A percentile compares a stretch with the other conserved stretches of the same genome.
phyloP scores from a whole-genome alignment of 2,329 filamentous ascomycete species.

The Paecilomyces sp. region DNA sequence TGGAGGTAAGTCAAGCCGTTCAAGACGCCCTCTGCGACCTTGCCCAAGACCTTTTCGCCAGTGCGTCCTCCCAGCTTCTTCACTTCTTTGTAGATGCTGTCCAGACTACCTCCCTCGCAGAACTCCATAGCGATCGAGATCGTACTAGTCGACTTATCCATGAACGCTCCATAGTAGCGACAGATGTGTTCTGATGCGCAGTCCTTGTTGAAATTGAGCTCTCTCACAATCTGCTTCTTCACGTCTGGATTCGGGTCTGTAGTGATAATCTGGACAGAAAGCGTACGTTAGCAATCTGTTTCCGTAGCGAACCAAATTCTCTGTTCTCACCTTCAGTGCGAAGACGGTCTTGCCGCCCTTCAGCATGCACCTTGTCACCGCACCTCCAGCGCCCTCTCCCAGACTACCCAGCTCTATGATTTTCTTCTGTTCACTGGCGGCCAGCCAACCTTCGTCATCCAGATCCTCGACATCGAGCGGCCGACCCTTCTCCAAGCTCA shows the following conservation, averaged over 20 bases:
- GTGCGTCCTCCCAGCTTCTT: slow-evolving; percentile 91
- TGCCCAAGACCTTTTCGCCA: slow-evolving; percentile 93
- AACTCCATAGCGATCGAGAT: slow-evolving; percentile 99
- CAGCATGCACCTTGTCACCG: slow-evolving; percentile 83
- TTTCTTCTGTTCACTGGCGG: slow-evolving; percentile 79
- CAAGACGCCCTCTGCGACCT: slow-evolving; percentile 90
- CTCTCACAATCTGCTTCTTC: slow-evolving; percentile 95
- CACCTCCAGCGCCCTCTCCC: slow-evolving; percentile 91
- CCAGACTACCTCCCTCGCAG: slow-evolving; percentile 90
- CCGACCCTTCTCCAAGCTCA: slow-evolving; percentile 73
- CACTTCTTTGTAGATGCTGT: slow-evolving; percentile 96
- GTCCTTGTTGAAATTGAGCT: slow-evolving; percentile 95
- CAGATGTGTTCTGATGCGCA: slow-evolving; percentile 96
- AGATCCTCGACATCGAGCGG: slow-evolving; percentile 87
- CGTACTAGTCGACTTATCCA: slow-evolving; percentile 89
- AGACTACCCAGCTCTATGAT: slow-evolving; percentile 84
- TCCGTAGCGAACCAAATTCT: background rate
- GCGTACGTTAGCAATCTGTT: slow-evolving; percentile 7
- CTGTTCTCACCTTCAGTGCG: slow-evolving; percentile 71
- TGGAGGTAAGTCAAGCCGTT: slow-evolving; percentile 93
- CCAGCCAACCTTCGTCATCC: slow-evolving; percentile 91
- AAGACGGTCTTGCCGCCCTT: slow-evolving; percentile 92
- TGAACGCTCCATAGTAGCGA: slow-evolving; percentile 93
- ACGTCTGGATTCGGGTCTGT: slow-evolving; percentile 96
- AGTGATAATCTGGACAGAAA: slow-evolving; percentile 70